Percentiles rank a stretch among this genome's conserved stretches.
phyloP scores from a whole-genome alignment of 1,284 basidiomycete species.

The Pascua sp. region DNA sequence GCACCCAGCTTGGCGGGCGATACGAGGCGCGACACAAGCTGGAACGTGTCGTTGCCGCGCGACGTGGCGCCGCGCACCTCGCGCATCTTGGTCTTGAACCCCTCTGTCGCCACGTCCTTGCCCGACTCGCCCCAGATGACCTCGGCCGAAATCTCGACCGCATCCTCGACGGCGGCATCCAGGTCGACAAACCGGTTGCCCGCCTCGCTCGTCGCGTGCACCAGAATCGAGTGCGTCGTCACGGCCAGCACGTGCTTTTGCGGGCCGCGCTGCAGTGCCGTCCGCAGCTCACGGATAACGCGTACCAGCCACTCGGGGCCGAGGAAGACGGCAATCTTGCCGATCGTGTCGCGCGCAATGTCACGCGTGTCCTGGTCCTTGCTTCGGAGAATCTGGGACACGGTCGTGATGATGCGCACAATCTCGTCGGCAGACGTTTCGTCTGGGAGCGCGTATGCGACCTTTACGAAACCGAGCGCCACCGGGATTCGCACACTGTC shows the following conservation, averaged over 20 bases:
- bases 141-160: slow-evolving; percentile 79
- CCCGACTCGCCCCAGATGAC: slow-evolving; percentile 93
- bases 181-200: slow-evolving; percentile 63
- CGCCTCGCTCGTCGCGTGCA: slow-evolving; percentile 62
- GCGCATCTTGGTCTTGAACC: slow-evolving; percentile 90
- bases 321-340: slow-evolving; percentile 72
- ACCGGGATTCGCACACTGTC: slow-evolving; percentile 83
- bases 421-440: slow-evolving; percentile 68
- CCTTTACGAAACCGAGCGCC: slow-evolving; percentile 78
- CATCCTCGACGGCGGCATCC: slow-evolving; percentile 72
- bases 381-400: slow-evolving; percentile 84
- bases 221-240: slow-evolving; percentile 75
- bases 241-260: slow-evolving; percentile 91
- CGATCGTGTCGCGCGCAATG: slow-evolving; percentile 76
- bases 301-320: slow-evolving; percentile 71
- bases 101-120: slow-evolving; percentile 82
- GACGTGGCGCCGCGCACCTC: slow-evolving; percentile 78
- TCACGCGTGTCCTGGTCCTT: slow-evolving; percentile 93
- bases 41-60: slow-evolving; percentile 78
- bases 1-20: slow-evolving; percentile 71
- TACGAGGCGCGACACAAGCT: slow-evolving; percentile 70
- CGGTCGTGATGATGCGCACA: slow-evolving; percentile 71
- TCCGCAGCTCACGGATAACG: slow-evolving; percentile 75
- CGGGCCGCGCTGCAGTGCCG: slow-evolving; percentile 81
- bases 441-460: slow-evolving; percentile 78